Evolutionary conservation across 78 protist genomes (phyloP), one percentile per base, ranked within the genome.

Genomic region (Pelomyxa schiedti): DNA sequence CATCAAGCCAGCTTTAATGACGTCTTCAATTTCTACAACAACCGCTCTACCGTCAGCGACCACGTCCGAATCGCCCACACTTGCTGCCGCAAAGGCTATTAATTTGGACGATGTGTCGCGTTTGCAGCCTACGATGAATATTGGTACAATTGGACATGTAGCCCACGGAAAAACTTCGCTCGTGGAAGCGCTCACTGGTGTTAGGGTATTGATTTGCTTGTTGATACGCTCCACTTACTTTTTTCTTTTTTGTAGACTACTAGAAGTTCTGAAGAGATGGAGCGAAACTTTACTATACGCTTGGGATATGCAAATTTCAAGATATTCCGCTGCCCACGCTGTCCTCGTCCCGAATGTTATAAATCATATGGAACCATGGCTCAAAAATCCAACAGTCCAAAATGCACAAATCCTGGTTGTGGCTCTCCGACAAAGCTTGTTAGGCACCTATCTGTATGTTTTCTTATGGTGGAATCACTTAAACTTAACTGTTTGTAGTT

Each of bases 91-190:
- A n/a, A n/a, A n/a, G n/a, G n/a, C n/a, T n/a, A 52, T 52, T 24
- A n/a, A 24, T 52, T 52, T 52, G 24, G 63, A 52, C 24, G 63
- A 52, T 24, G 63, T 24, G 63, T 52, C 24, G 24, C 63, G 24
- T 24, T n/a, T n/a, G 36, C 63, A 52, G 63, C 63, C 63, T 52
- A 52, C 63, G 24, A 24, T 52, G 24, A 52, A 52, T 52, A 52
- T 52, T 52, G 63, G 63, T 24, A 52, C 63, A n/a, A 52, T 52
- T 52, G 63, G 63, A n/a, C 63, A 52, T 52, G 63, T 52, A 24
- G 63, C 63, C 24, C 63, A 52, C 24, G 63, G 63, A n/a, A 52
- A 52, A 52, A n/a, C 63, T 52, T n/a, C 63, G 63, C 63, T 52
- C 63, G 63, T 52, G 63, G 24, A 52, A 24, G 36, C 36, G 36